phyloP scores from a whole-genome alignment of 106 monocot species.

The Dactylorhiza incarnata region DNA sequence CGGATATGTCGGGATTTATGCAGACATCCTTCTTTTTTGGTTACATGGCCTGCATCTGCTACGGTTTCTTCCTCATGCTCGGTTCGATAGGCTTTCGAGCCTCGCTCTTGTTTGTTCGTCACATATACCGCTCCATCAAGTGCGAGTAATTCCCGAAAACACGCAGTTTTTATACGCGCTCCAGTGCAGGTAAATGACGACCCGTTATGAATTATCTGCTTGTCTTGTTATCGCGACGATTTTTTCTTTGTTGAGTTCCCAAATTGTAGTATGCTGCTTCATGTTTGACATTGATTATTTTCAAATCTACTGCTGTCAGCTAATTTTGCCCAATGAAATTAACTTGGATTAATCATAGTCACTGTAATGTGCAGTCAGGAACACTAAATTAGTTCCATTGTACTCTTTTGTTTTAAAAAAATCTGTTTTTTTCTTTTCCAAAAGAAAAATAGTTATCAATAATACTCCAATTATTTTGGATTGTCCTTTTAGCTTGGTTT shows the following conservation, averaged over 20 bases:
- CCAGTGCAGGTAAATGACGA: not conserved
- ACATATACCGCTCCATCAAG: slow-evolving; percentile 65
- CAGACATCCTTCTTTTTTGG: slow-evolving; percentile 71
- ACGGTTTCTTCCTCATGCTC: slow-evolving; percentile 67
- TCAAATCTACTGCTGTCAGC: not conserved
- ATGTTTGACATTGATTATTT: not conserved
- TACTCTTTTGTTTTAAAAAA: not conserved
- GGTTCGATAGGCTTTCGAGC: slow-evolving; percentile 50
- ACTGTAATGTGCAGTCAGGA: not conserved
- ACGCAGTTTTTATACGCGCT: not conserved
- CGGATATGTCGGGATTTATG: slow-evolving; percentile 67
- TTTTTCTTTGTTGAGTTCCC: not conserved
- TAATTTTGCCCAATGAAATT: not conserved
- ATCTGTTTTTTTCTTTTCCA: not conserved
- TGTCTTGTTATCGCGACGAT: not conserved
- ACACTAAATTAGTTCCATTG: not conserved
- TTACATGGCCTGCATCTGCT: slow-evolving; percentile 76
- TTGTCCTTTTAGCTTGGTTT: no score
- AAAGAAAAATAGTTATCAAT: not conserved
- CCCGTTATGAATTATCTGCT: not conserved
- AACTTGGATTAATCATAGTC: not conserved
- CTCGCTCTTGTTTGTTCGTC: slow-evolving; percentile 46
- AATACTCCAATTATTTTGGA: not conserved
- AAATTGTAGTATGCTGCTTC: not conserved
- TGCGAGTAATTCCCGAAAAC: not conserved